Evolutionary conservation across 352 stramenopile species (phyloP).

Genomic region (Phytophthora sp.): DNA sequence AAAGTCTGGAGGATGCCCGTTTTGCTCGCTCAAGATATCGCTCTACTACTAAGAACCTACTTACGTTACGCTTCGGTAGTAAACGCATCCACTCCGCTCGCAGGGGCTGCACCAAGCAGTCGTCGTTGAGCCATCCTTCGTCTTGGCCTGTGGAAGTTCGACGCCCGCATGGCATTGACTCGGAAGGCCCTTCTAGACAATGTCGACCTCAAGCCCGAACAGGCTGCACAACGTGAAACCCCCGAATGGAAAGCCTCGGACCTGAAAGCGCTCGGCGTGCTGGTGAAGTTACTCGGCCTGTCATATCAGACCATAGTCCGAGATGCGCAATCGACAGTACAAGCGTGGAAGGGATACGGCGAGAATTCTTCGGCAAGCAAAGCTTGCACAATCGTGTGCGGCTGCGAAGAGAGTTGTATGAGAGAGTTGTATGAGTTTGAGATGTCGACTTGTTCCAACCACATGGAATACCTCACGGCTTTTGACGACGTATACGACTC

Average conservation of each 20-base stretch:
- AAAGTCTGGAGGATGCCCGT: too few species aligned
- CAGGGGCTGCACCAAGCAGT: too few species aligned
- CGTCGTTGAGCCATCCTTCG: too few species aligned
- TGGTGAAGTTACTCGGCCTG: slow-evolving; percentile 18
- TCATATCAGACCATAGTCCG: slow-evolving; percentile 21
- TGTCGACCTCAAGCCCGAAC: slow-evolving; percentile 22
- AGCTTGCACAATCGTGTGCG: slow-evolving; percentile 5
- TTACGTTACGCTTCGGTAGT: too few species aligned
- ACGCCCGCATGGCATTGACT: too few species aligned
- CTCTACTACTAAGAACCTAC: too few species aligned
- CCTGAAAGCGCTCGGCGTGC: slow-evolving; percentile 19
- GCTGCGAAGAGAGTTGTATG: slow-evolving; percentile 11
- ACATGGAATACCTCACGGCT: slow-evolving; percentile 27
- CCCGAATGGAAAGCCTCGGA: slow-evolving; percentile 28
- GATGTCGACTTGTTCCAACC: not conserved
- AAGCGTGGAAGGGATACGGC: slow-evolving; percentile 21
- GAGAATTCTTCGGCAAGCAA: slow-evolving; percentile 18
- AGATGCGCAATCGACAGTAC: not conserved
- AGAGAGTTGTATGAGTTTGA: slow-evolving; percentile 20
- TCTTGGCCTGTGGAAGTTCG: too few species aligned
- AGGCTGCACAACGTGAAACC: slow-evolving; percentile 3
- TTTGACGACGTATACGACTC: slow-evolving; percentile 29
- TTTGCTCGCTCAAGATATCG: too few species aligned
- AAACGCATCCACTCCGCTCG: too few species aligned
- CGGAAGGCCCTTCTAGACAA: too few species aligned